These are phyloP conservation scores for Coemansia sp. DNA, from an alignment of 192 early-diverging fungal genomes.

Conservation along the genomic window DNA sequence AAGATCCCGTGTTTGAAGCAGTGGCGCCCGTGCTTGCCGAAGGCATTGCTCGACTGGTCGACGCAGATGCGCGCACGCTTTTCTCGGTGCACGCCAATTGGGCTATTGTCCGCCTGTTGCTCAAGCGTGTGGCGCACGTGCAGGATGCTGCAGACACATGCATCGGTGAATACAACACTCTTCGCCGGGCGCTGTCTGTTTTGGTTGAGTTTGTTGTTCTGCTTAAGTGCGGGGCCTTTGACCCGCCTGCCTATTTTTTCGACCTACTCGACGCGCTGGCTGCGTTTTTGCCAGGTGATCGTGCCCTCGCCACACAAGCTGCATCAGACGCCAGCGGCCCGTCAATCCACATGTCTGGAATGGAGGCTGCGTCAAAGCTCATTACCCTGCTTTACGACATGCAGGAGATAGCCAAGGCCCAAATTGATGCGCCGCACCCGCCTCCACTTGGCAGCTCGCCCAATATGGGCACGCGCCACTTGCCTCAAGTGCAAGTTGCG, in stretches of 20 bases:
- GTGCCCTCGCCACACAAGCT: conserved; percentile 16
- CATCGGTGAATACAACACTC: conserved; percentile 6
- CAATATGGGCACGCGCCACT: conserved; percentile 4
- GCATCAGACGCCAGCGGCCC: not conserved
- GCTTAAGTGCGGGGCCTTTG: conserved; percentile 35
- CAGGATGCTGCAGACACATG: conserved; percentile 16
- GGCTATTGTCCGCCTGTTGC: conserved; percentile 41
- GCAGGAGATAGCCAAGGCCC: conserved; percentile 36
- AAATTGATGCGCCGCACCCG: conserved; percentile 1
- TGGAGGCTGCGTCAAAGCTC: conserved; percentile 32
- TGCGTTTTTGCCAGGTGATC: conserved; percentile 41
- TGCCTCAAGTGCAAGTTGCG: conserved; percentile 12
- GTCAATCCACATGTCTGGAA: conserved; percentile 22
- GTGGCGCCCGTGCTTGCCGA: conserved; percentile 29
- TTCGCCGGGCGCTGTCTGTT: conserved; percentile 22
- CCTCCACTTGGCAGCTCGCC: conserved; percentile 19
- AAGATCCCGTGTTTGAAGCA: conserved; percentile 53
- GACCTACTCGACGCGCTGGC: conserved; percentile 38
- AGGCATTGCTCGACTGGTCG: conserved; percentile 31
- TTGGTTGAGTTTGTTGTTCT: conserved; percentile 39
- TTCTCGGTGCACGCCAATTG: conserved; percentile 23
- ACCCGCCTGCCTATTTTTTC: conserved; percentile 28
- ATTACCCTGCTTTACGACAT: conserved; percentile 33
- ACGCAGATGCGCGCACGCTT: conserved; percentile 23
- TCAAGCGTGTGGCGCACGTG: conserved; percentile 41